Evolutionary conservation across 495 filamentous ascomycete species (phyloP), one percentile per base, ranked within the genome.

Genomic region (Letharia lupina): DNA sequence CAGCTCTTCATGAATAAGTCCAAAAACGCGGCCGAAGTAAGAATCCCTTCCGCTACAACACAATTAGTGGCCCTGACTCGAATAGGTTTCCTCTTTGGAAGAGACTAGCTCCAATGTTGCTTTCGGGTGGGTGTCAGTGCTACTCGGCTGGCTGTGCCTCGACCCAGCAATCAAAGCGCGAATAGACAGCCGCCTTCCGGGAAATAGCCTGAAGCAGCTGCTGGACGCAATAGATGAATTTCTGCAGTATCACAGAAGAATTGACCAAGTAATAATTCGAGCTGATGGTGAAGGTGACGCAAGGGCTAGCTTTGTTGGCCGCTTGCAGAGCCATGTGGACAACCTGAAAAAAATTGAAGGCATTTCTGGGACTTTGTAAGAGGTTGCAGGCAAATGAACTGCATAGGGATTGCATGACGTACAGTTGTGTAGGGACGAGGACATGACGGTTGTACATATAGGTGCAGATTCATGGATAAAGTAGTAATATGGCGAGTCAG

Each of bases 211-310:
- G 5, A 73, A 79, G 18, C 75, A 83, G 23, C 75, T 96, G 31
- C 73, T 94, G n/a, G 83, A 85, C n/a, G 89, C 88, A 9, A 84
- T 96, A 31, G 86, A 89, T 65, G 91, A 96, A 70, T 98, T 98
- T 67, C 82, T 95, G 66, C 78, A 81, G 47, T 86, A 91, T 74
- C 83, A 96, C 72, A 81, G 84, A 71, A 86, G 85, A 69, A 89
- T 92, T 48, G 93, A 95, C 67, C 74, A 81, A 64, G 79, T 71
- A 18, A 72, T 76, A 6, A 39, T 18, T 66, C 73, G 74, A 40
- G 76, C 75, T 45, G 73, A 75, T 10, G 54, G 68, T 23, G 68
- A 72, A 42, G 68, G 62, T 12, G 72, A 77, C 59, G 44, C 74
- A 63, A 78, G 78, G 69, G 78, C 73, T 65, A 83, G 77, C 39